Evolutionary conservation across 495 filamentous ascomycete genomes (phyloP).

Genomic region (Neurospora cerealis): DNA sequence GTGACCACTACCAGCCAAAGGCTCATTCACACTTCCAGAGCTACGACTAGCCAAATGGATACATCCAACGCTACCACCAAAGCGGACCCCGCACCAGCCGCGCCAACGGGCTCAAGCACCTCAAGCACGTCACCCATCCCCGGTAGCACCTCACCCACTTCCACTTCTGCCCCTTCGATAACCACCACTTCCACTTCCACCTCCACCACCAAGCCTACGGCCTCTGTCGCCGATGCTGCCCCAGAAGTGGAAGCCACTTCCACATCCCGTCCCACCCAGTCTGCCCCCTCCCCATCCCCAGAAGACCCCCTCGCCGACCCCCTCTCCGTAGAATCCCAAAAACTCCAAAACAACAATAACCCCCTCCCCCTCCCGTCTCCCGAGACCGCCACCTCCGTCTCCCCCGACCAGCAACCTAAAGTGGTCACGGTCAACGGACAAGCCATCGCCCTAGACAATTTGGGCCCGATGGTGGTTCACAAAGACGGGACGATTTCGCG

Average conservation of each 20-base stretch:
- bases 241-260: too few species aligned
- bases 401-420: conserved; percentile 13
- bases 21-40: background rate
- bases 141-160: background rate
- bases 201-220: background rate
- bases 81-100: background rate
- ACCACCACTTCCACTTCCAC: background rate
- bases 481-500: conserved; percentile 53
- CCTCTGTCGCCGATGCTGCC: background rate
- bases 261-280: background rate
- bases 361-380: conserved; percentile 18
- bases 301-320: background rate
- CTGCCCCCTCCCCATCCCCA: background rate
- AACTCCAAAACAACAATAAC: background rate
- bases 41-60: background rate
- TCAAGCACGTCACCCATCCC: background rate
- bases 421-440: conserved; percentile 42
- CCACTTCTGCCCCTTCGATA: background rate
- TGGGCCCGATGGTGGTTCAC: conserved; percentile 62
- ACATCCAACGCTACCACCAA: background rate
- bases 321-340: background rate
- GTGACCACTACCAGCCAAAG: background rate
- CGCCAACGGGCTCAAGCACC: background rate
- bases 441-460: conserved; percentile 43
- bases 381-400: background rate